Conservation (phyloP, 306 rosid species). For the Canavalia gladiata region DNA sequence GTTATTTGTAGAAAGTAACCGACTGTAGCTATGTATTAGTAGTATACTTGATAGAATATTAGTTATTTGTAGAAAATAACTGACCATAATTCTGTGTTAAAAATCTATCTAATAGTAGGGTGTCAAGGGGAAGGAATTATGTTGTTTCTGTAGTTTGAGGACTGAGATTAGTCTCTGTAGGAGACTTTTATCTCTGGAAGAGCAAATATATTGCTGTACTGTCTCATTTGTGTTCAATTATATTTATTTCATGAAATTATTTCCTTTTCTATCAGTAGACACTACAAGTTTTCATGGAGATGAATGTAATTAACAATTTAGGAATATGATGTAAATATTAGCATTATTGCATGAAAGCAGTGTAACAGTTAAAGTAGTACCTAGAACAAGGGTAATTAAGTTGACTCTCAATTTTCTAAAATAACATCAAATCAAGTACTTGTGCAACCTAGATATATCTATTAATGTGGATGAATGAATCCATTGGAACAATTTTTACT, state of each 20-base stretch:
- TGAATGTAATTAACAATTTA: not conserved
- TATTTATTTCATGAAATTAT: too few relatives aligned
- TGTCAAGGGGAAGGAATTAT: not conserved
- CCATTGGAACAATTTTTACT: not conserved
- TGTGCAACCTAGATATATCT: not conserved
- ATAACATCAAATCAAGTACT: not conserved
- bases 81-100: not conserved
- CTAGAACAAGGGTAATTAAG: not conserved
- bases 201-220: too few relatives aligned
- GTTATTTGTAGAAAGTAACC: not conserved
- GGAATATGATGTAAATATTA: constrained; percentile 1
- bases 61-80: too few relatives aligned
- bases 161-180: too few relatives aligned
- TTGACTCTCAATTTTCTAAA: constrained; percentile 5
- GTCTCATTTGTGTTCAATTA: too few relatives aligned
- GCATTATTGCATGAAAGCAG: not conserved
- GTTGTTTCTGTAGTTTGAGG: not conserved
- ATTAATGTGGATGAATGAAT: not conserved
- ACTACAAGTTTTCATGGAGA: not conserved
- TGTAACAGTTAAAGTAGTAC: not conserved
- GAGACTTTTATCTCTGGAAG: too few relatives aligned
- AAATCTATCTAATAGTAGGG: not conserved
- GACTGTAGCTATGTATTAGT: not conserved
- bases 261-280: too few relatives aligned
- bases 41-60: too few relatives aligned